phyloP scores from a whole-genome alignment of 805 yeast genomes.

The Ogataea populi-albae region DNA sequence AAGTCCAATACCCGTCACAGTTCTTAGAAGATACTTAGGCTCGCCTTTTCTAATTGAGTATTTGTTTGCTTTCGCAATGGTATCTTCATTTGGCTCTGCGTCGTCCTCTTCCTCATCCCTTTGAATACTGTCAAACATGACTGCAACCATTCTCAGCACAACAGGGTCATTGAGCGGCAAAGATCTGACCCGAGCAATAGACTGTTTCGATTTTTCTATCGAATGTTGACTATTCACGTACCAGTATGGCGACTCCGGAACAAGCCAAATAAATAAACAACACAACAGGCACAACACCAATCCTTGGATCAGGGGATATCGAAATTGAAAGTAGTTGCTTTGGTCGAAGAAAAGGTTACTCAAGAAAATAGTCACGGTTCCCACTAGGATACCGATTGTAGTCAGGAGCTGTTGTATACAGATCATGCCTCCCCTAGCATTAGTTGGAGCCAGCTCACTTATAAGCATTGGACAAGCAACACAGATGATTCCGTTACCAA shows the following conservation, averaged over 20 bases:
- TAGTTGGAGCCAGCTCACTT: slow-evolving; percentile 33
- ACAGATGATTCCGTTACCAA: slow-evolving; percentile 30
- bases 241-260: slow-evolving; percentile 37
- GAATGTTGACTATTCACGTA: slow-evolving; percentile 14
- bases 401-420: slow-evolving; percentile 33
- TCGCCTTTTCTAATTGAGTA: slow-evolving; percentile 26
- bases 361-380: slow-evolving; percentile 25
- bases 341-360: slow-evolving; percentile 10
- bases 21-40: slow-evolving; percentile 29
- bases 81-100: slow-evolving; percentile 6
- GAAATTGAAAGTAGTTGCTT: slow-evolving; percentile 20
- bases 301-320: slow-evolving; percentile 23
- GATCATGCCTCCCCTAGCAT: slow-evolving; percentile 31
- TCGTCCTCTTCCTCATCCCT: slow-evolving; percentile 1
- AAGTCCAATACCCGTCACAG: slow-evolving; percentile 29
- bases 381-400: slow-evolving; percentile 34
- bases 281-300: slow-evolving; percentile 14
- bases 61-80: slow-evolving; percentile 2
- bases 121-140: slow-evolving; percentile 18
- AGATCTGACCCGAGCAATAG: slow-evolving; percentile 21
- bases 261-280: slow-evolving; percentile 23
- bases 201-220: slow-evolving; percentile 16
- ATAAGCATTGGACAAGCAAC: slow-evolving; percentile 37
- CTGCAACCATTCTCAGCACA: slow-evolving; percentile 19
- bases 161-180: slow-evolving; percentile 21